A percentile compares a stretch with the other conserved stretches of the same genome.
Evolutionary conservation across 1,284 basidiomycete genomes (phyloP).

Genomic region (Marasmius oreades): DNA sequence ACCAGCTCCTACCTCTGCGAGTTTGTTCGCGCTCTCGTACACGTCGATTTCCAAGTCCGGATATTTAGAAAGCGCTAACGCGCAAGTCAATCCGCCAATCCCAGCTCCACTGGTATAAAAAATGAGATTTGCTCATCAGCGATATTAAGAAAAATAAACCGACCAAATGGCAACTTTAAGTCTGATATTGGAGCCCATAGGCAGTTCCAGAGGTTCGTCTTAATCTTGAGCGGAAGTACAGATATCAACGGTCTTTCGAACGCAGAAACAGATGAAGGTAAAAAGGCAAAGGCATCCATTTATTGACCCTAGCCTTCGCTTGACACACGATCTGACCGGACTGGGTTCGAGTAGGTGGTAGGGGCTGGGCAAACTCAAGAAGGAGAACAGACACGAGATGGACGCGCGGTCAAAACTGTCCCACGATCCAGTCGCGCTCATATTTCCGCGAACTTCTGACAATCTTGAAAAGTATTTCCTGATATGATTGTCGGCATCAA

Average conservation of each 20-base stretch:
- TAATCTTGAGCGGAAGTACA: background rate
- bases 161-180: conserved; percentile 19
- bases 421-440: conserved; percentile 17
- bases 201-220: background rate
- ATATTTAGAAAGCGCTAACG: conserved; percentile 33
- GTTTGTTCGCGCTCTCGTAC: conserved; percentile 35
- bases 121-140: background rate
- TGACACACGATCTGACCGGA: conserved; percentile 17
- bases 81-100: conserved; percentile 32
- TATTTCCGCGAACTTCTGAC: background rate
- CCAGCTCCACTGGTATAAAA: conserved; percentile 33
- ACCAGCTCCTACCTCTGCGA: conserved; percentile 40
- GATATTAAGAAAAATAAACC: background rate
- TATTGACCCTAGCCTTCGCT: background rate
- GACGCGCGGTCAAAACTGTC: conserved; percentile 6
- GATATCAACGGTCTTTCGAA: background rate
- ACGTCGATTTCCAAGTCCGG: conserved; percentile 37
- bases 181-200: conserved; percentile 7
- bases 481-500: background rate
- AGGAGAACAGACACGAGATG: conserved; percentile 4
- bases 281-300: conserved; percentile 1
- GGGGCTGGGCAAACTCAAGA: background rate
- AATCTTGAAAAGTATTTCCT: background rate
- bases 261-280: background rate
- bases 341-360: background rate